phyloP scores from a whole-genome alignment of 73 alveolate genomes.

The Paramecium biaurelia region DNA sequence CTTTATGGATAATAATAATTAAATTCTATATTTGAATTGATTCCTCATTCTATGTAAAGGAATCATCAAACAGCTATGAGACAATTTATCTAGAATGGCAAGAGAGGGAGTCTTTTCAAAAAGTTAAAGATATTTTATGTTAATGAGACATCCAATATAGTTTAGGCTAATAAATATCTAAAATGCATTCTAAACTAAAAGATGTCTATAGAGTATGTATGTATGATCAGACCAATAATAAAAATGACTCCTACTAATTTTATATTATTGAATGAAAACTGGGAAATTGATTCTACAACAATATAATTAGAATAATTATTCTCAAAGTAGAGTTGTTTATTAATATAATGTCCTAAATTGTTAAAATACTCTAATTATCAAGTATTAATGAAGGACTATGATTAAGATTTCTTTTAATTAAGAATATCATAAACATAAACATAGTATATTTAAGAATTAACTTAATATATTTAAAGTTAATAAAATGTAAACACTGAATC shows the following conservation, averaged over 20 bases:
- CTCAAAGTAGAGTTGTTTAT: neutral
- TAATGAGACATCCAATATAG: neutral
- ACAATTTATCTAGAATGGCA: neutral
- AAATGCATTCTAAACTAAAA: neutral
- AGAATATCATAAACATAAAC: neutral
- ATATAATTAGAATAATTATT: neutral
- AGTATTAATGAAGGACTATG: neutral
- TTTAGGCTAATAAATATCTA: neutral
- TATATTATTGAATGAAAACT: neutral
- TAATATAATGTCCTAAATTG: neutral
- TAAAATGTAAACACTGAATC: neutral
- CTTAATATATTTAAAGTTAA: neutral
- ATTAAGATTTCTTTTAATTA: neutral
- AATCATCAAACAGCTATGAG: neutral
- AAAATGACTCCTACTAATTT: neutral
- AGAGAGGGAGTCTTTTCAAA: neutral
- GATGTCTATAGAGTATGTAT: neutral
- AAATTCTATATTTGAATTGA: neutral
- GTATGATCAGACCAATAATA: neutral
- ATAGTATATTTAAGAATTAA: neutral
- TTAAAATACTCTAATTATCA: neutral
- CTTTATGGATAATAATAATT: neutral
- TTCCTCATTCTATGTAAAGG: neutral
- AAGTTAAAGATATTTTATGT: neutral
- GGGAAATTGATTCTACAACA: neutral